A percentile compares a stretch with the other conserved stretches of the same genome.
These are phyloP conservation scores for Fusarium sp. DNA, from an alignment of 2,329 filamentous ascomycete species.

Conservation along the genomic window DNA sequence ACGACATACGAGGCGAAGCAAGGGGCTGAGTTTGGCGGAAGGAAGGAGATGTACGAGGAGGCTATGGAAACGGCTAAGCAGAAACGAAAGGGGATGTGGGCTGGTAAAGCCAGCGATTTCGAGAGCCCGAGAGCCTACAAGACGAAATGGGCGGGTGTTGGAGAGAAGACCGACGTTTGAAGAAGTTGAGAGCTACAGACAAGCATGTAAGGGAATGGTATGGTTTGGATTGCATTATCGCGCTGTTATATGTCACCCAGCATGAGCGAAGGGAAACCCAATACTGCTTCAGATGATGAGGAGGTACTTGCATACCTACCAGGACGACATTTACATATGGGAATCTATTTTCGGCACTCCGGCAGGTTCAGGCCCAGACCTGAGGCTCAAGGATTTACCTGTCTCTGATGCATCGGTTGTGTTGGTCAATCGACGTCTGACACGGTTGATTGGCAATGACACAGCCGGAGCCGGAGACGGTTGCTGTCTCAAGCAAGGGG, in stretches of 20 bases:
- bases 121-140: constrained; percentile 94
- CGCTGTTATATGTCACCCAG: not conserved
- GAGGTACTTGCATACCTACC: not conserved
- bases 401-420: not conserved
- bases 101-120: constrained; percentile 65
- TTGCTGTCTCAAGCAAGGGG: constrained; percentile 28
- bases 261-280: constrained; percentile 5
- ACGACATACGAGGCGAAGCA: constrained; percentile 94
- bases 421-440: constrained; percentile 16
- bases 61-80: constrained; percentile 73
- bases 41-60: constrained; percentile 69
- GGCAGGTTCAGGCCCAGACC: constrained; percentile 7
- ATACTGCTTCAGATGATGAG: not conserved
- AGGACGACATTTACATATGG: not conserved
- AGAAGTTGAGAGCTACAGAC: constrained; percentile 7
- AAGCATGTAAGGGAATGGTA: constrained; percentile 3
- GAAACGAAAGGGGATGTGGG: constrained; percentile 79
- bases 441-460: constrained; percentile 21
- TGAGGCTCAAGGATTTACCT: not conserved
- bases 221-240: constrained; percentile 10
- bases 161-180: constrained; percentile 33
- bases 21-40: constrained; percentile 86
- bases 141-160: constrained; percentile 51
- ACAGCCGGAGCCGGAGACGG: constrained; percentile 13
- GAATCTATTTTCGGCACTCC: constrained; percentile 16